Evolutionary conservation across 208 protist species (phyloP).

Genomic region (Kentomonas sorsogonicus): DNA sequence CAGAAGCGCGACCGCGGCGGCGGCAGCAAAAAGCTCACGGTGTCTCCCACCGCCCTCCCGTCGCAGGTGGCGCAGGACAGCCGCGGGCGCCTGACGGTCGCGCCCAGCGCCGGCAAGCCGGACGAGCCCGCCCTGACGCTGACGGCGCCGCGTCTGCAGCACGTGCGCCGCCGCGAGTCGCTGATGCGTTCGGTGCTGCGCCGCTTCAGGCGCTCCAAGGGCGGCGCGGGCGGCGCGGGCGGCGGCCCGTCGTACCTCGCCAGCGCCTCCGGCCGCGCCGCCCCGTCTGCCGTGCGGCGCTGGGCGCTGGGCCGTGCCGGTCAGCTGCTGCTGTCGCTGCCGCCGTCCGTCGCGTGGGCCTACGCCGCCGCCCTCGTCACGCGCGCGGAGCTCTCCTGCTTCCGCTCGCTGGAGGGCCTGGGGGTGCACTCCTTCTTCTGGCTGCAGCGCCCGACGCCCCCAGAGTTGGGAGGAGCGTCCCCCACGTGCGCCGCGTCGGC

Average conservation of each 20-base stretch:
- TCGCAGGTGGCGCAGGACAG: too few relatives aligned
- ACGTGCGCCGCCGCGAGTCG: too few relatives aligned
- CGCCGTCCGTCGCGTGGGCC: not conserved
- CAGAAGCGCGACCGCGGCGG: not conserved
- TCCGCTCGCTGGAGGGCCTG: not conserved
- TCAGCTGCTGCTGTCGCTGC: not conserved
- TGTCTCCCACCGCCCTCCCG: too few relatives aligned
- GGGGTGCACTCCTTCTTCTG: slow-evolving; percentile 1
- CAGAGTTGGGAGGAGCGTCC: too few relatives aligned
- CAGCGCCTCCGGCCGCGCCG: not conserved
- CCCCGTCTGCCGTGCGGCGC: not conserved
- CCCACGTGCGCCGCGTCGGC: too few relatives aligned
- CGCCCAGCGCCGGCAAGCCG: too few relatives aligned
- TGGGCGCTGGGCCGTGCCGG: too few relatives aligned
- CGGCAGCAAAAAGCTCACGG: not conserved
- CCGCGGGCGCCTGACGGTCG: too few relatives aligned
- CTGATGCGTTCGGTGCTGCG: not conserved
- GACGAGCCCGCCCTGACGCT: too few relatives aligned
- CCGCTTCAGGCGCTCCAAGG: not conserved
- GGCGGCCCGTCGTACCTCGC: too few relatives aligned
- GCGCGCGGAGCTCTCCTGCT: slow-evolving; percentile 1
- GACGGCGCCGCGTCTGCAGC: too few relatives aligned
- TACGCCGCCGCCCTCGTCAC: not conserved
- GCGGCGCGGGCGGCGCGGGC: too few relatives aligned
- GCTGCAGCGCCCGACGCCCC: not conserved